Evolutionary conservation across 129 eudicot species (phyloP).

Genomic region (Flaveria ramosissima): DNA sequence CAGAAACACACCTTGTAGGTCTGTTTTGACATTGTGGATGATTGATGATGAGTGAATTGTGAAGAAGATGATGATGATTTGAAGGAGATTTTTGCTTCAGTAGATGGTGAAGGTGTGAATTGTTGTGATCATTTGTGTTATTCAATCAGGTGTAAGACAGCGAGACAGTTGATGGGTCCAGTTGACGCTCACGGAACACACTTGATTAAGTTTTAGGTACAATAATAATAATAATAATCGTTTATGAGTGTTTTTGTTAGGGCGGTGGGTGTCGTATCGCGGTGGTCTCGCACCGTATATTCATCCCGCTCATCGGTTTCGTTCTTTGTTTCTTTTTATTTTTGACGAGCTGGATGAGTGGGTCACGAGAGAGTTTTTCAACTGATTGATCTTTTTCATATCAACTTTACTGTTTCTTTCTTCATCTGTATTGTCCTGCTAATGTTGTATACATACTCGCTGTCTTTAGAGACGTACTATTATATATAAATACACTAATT

Average conservation of each 20-base stretch:
- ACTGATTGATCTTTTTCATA: too few species aligned
- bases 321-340: too few species aligned
- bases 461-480: too few species aligned
- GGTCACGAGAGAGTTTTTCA: too few species aligned
- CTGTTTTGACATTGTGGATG: conserved; percentile 47
- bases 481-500: too few species aligned
- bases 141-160: background rate
- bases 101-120: conserved; percentile 22
- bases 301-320: too few species aligned
- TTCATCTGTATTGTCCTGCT: too few species aligned
- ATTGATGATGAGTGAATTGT: background rate
- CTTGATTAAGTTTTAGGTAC: background rate
- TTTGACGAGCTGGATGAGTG: too few species aligned
- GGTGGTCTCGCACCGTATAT: too few species aligned
- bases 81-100: conserved; percentile 4
- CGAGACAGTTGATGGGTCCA: background rate
- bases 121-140: background rate
- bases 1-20: conserved; percentile 78
- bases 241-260: too few species aligned
- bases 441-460: too few species aligned
- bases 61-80: conserved; percentile 13
- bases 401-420: too few species aligned
- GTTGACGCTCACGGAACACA: conserved; percentile 9
- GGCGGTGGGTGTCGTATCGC: background rate
- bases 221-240: background rate